Conservation (phyloP, 2,329 filamentous ascomycete genomes). For the Cladobotryum mycophilum region DNA sequence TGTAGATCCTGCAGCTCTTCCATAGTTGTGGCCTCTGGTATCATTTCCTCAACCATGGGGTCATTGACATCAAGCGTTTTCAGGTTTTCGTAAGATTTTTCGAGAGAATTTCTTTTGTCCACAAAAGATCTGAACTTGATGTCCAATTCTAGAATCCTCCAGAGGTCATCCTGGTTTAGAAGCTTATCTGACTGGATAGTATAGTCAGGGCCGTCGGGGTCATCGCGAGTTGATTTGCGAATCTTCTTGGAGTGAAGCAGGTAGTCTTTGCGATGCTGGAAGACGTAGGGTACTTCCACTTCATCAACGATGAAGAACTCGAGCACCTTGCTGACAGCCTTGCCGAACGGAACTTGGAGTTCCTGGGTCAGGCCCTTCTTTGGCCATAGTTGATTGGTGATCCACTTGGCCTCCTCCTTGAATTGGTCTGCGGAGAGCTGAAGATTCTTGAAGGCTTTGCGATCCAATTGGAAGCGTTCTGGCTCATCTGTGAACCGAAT, state of each 20-base stretch:
- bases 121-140: slow-evolving; percentile 90
- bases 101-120: slow-evolving; percentile 83
- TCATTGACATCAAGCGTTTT: slow-evolving; percentile 62
- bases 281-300: slow-evolving; percentile 94
- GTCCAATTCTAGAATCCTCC: slow-evolving; percentile 91
- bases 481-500: slow-evolving; percentile 87
- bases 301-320: slow-evolving; percentile 94
- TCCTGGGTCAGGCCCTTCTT: slow-evolving; percentile 72
- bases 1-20: slow-evolving; percentile 96
- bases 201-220: slow-evolving; percentile 65
- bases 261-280: slow-evolving; percentile 97
- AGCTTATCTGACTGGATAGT: slow-evolving; percentile 79
- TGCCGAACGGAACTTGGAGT: slow-evolving; percentile 75
- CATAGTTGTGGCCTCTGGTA: slow-evolving; percentile 74
- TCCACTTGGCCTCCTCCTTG: slow-evolving; percentile 86
- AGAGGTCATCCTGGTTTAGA: slow-evolving; percentile 85
- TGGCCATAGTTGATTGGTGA: slow-evolving; percentile 81
- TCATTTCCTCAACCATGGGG: slow-evolving; percentile 71
- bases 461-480: slow-evolving; percentile 87
- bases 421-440: slow-evolving; percentile 78
- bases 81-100: slow-evolving; percentile 70
- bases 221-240: slow-evolving; percentile 53
- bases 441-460: slow-evolving; percentile 79
- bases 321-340: slow-evolving; percentile 83
- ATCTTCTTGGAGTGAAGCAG: slow-evolving; percentile 81